Base-by-base conservation (phyloP, 2,329 filamentous ascomycete genomes). In the Phoma herbarum region DNA sequence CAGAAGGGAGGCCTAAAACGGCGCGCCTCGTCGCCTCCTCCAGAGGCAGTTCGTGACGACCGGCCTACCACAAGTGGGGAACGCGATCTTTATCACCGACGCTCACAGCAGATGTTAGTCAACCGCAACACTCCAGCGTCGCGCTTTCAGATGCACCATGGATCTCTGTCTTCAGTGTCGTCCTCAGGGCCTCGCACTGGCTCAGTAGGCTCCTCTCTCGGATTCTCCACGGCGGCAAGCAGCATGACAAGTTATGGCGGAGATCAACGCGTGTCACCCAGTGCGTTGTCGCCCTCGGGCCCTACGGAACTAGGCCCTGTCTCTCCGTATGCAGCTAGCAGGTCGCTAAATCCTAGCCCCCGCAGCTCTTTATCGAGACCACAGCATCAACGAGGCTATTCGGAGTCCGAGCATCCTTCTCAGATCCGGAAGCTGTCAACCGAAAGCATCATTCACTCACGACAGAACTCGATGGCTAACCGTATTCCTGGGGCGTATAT, bases 201-300 rank as follows among this genome's bases (percentile, higher is more conserved):
- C 26, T 90, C 88, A 1, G 84, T 88, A 67, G 84, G 86, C 12
- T 90, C 88, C 8, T 86, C 85, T 8, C 80, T 82, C 56, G 82
- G 81, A 10, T 75, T 88, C 20, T 90, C 88, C 18, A 79, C 68
- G 18, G 85, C 64, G 52, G 84, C 84, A 43, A 89, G 86, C 76
- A 90, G 87, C 71, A 83, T 87, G 69, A 89, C 87, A 31, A 90
- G 86, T 71, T 83, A 87, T 63, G 84, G 83, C 44, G 87, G 86
- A 29, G 84, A 84, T 67, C 86, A 87, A 54, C 84, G 84, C 47
- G 77, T 85, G 29, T 90, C 88, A 28, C 86, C 87, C 14, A 82
- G 84, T 52, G 83, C 83, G 14, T 73, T 88, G 60, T 88, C 87
- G 18, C 85, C 85, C 14, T 80, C 81, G 41, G 81, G 82, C n/a